phyloP scores from a whole-genome alignment of 2,329 filamentous ascomycete genomes.

The Colletotrichum sp. region DNA sequence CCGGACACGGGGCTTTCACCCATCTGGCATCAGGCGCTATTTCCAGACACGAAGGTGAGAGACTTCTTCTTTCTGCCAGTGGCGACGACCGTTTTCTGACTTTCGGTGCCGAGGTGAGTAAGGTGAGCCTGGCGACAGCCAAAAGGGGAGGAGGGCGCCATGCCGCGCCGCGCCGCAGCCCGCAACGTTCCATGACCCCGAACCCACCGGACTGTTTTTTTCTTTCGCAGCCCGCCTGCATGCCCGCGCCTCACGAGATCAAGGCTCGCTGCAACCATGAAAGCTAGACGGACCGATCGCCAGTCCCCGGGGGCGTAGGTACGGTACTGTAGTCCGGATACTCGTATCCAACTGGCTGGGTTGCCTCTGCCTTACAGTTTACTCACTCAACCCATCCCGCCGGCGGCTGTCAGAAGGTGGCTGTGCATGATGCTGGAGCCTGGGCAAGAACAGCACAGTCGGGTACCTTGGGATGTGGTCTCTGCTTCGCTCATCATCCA shows the following conservation, averaged over 20 bases:
- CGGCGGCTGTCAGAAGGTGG: slow-evolving; percentile 6
- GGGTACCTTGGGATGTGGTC: background rate
- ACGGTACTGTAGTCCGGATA: background rate
- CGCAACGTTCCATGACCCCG: slow-evolving; percentile 6
- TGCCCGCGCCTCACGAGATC: background rate
- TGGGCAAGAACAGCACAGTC: background rate
- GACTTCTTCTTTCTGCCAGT: background rate
- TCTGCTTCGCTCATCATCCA: slow-evolving; percentile 2
- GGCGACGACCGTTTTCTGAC: background rate
- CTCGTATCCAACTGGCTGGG: slow-evolving; percentile 14
- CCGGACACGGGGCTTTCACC: background rate
- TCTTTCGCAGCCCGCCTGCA: background rate
- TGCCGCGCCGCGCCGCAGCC: background rate
- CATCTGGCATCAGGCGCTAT: background rate
- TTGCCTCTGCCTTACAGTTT: background rate
- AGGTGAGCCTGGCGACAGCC: background rate
- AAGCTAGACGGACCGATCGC: background rate
- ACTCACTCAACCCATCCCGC: background rate
- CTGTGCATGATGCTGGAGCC: background rate
- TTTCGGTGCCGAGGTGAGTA: background rate
- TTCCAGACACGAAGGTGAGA: slow-evolving; percentile 5
- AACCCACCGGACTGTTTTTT: background rate
- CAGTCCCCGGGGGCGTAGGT: background rate
- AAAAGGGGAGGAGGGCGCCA: background rate
- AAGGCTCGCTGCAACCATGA: background rate